phyloP scores from a whole-genome alignment of 2,329 filamentous ascomycete species.

The Scedosporium aurantiacum region DNA sequence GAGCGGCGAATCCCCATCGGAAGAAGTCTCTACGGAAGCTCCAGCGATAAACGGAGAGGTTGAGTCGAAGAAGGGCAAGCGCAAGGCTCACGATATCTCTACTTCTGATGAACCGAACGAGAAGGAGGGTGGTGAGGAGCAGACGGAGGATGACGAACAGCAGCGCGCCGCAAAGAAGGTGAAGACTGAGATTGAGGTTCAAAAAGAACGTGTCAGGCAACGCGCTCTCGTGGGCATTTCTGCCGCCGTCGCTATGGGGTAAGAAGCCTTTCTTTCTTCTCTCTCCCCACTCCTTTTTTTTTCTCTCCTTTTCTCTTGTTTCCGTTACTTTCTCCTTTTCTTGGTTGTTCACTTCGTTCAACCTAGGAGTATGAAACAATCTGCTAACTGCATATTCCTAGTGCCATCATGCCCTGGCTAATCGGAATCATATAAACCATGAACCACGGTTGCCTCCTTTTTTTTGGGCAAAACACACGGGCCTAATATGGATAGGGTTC shows the following conservation, averaged over 20 bases:
- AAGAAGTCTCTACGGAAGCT: slow-evolving; percentile 23
- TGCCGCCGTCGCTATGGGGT: slow-evolving; percentile 84
- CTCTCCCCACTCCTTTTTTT: neutral
- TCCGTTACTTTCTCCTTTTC: slow-evolving; percentile 6
- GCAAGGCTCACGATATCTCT: slow-evolving; percentile 63
- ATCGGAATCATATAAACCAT: too few relatives aligned
- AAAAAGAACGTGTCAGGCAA: slow-evolving; percentile 77
- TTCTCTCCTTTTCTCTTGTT: neutral
- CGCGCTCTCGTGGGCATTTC: slow-evolving; percentile 77
- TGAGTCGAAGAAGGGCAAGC: slow-evolving; percentile 48
- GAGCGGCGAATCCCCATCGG: slow-evolving; percentile 22
- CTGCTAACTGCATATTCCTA: too few relatives aligned
- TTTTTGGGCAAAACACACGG: neutral
- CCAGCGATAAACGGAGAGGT: slow-evolving; percentile 5
- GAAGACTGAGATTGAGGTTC: slow-evolving; percentile 69
- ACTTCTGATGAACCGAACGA: slow-evolving; percentile 36
- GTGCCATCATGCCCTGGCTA: too few relatives aligned
- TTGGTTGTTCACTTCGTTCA: neutral
- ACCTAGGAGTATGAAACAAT: too few relatives aligned
- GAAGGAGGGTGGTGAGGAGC: slow-evolving; percentile 19
- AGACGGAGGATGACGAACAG: slow-evolving; percentile 29
- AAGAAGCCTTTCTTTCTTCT: slow-evolving; percentile 30
- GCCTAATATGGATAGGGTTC: too few relatives aligned
- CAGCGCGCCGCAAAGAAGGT: slow-evolving; percentile 59
- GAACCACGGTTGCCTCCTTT: slow-evolving; percentile 1